Percentiles rank a stretch among this genome's conserved stretches.
These are phyloP conservation scores for Aureobasidium namibiae DNA, from an alignment of 2,329 filamentous ascomycete species.

Conservation along the genomic window DNA sequence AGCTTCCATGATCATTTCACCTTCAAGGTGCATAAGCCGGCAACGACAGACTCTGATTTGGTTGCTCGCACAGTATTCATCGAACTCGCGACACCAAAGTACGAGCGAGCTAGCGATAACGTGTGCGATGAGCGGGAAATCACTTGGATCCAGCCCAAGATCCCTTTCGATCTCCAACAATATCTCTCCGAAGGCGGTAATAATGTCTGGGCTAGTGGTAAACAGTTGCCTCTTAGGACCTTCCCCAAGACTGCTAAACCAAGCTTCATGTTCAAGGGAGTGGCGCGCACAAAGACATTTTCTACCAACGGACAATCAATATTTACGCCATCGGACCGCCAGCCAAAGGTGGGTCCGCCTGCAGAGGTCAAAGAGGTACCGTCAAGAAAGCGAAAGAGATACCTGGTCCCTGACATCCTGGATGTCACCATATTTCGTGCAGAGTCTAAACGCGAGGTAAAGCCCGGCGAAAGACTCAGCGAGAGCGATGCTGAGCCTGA, in stretches of 20 bases:
- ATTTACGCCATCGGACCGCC: not conserved
- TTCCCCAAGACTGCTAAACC: not conserved
- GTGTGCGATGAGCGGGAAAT: slow-evolving; percentile 23
- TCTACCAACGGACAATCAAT: not conserved
- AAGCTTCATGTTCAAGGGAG: not conserved
- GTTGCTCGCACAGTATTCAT: slow-evolving; percentile 1
- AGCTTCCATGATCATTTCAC: slow-evolving; percentile 29
- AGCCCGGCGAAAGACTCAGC: slow-evolving; percentile 30
- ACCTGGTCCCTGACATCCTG: slow-evolving; percentile 29
- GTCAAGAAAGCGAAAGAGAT: slow-evolving; percentile 21
- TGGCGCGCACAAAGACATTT: not conserved
- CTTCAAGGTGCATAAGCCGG: slow-evolving; percentile 19
- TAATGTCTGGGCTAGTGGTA: slow-evolving; percentile 15
- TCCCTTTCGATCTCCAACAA: slow-evolving; percentile 27
- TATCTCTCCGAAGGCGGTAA: slow-evolving; percentile 29
- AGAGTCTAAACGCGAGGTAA: slow-evolving; percentile 30
- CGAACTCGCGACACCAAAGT: slow-evolving; percentile 16
- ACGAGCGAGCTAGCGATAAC: slow-evolving; percentile 21
- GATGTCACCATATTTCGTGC: slow-evolving; percentile 33
- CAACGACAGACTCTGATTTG: not conserved
- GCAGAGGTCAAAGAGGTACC: slow-evolving; percentile 20
- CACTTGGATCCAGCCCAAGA: slow-evolving; percentile 26
- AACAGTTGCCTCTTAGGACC: not conserved
- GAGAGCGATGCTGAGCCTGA: slow-evolving; percentile 39
- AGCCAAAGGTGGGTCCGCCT: not conserved